These are phyloP conservation scores for Euclidium syriacum DNA, from an alignment of 345 rosid genomes.

Conservation along the genomic window DNA sequence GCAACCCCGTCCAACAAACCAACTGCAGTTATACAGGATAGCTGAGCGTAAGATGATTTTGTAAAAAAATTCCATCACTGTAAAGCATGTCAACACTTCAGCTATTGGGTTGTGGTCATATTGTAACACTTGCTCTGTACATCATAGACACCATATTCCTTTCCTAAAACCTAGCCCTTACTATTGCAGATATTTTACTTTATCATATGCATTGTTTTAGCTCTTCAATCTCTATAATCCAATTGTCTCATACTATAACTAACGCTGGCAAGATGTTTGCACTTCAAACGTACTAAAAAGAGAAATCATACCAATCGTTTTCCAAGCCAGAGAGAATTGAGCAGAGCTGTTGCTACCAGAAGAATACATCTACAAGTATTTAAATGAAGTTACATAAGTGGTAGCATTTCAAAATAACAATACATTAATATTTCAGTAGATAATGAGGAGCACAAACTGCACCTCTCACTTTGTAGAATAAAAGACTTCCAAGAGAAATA, in stretches of 20 bases:
- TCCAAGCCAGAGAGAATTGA: slow-evolving; percentile 51
- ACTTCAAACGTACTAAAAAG: not conserved
- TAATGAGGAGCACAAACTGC: not conserved
- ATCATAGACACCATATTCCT: not conserved
- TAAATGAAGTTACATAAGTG: not conserved
- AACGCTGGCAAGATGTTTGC: slow-evolving; percentile 7
- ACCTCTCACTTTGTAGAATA: not conserved
- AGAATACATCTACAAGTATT: slow-evolving; percentile 52
- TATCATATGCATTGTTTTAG: slow-evolving; percentile 3
- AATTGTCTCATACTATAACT: not conserved
- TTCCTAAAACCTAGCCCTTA: not conserved
- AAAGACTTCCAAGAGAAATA: not conserved
- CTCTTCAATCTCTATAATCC: slow-evolving; percentile 6
- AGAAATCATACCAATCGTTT: slow-evolving; percentile 46
- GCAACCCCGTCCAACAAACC: slow-evolving; percentile 73
- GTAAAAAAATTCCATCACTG: slow-evolving; percentile 8
- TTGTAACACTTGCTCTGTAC: not conserved
- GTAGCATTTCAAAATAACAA: not conserved
- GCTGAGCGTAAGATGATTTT: not conserved
- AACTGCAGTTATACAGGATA: slow-evolving; percentile 47
- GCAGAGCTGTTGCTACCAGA: slow-evolving; percentile 66
- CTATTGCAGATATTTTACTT: not conserved
- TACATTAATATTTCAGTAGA: not conserved
- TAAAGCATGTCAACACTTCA: slow-evolving; percentile 1
- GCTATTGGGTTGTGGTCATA: not conserved